Conservation (phyloP, 305 asterid genomes). For the Lippia alba region DNA sequence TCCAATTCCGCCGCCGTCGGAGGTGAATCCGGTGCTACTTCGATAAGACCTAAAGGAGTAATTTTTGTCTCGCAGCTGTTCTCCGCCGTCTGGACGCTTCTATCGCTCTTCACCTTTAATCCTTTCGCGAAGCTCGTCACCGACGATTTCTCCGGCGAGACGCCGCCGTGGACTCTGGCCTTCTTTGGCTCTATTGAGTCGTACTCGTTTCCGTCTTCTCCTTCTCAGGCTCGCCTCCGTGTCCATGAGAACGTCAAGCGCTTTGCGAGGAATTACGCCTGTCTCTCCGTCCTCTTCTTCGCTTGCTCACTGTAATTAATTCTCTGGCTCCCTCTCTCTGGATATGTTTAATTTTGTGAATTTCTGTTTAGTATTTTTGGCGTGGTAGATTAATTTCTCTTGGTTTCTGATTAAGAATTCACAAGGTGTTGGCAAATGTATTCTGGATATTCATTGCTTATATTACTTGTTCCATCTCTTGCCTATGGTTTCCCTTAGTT, state of each 20-base stretch:
- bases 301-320: slow-evolving; percentile 77
- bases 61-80: slow-evolving; percentile 43
- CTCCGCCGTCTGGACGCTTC: slow-evolving; percentile 58
- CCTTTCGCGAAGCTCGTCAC: slow-evolving; percentile 83
- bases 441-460: slow-evolving; percentile 11
- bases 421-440: neutral
- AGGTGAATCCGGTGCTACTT: slow-evolving; percentile 27
- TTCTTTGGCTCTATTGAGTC: slow-evolving; percentile 71
- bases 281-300: slow-evolving; percentile 66
- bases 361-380: neutral
- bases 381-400: neutral
- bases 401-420: slow-evolving; percentile 1
- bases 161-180: slow-evolving; percentile 78
- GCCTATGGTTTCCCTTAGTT: slow-evolving; percentile 15
- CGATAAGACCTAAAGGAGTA: slow-evolving; percentile 39
- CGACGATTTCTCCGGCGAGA: slow-evolving; percentile 69
- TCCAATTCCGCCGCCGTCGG: slow-evolving; percentile 37
- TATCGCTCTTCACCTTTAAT: slow-evolving; percentile 75
- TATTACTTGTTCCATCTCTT: neutral
- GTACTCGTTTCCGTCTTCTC: slow-evolving; percentile 82
- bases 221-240: slow-evolving; percentile 86
- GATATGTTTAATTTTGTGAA: neutral
- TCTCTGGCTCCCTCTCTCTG: slow-evolving; percentile 23
- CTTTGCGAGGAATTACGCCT: slow-evolving; percentile 80
- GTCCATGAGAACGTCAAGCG: slow-evolving; percentile 95